Evolutionary conservation across 2,329 filamentous ascomycete species (phyloP).

Genomic region (Ascosphaera acerosa): DNA sequence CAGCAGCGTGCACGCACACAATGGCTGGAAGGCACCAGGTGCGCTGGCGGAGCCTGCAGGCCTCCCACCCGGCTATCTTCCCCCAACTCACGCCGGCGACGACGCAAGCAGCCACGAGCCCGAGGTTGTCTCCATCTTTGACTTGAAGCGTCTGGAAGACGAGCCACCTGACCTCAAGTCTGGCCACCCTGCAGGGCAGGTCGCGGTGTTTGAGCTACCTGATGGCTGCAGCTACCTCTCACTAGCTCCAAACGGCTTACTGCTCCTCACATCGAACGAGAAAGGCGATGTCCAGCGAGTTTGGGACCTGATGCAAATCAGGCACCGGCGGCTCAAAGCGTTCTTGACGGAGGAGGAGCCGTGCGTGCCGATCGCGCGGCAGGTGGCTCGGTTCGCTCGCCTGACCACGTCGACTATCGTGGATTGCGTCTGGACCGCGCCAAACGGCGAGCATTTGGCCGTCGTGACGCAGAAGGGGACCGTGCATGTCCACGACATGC

Average conservation of each 20-base stretch:
- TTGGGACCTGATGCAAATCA: slow-evolving; percentile 25
- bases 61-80: slow-evolving; percentile 14
- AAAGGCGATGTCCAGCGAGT: slow-evolving; percentile 26
- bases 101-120: slow-evolving; percentile 14
- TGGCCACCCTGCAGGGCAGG: slow-evolving; percentile 6
- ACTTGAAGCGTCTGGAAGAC: slow-evolving; percentile 20
- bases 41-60: slow-evolving; percentile 9
- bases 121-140: slow-evolving; percentile 22
- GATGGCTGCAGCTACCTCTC: slow-evolving; percentile 25
- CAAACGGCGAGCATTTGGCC: slow-evolving; percentile 57
- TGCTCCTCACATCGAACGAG: slow-evolving; percentile 22
- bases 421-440: slow-evolving; percentile 67
- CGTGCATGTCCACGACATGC: slow-evolving; percentile 74
- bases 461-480: slow-evolving; percentile 91
- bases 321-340: slow-evolving; percentile 16
- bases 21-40: not conserved
- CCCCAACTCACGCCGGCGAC: slow-evolving; percentile 21
- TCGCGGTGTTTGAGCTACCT: slow-evolving; percentile 23
- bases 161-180: not conserved
- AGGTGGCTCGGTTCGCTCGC: slow-evolving; percentile 68
- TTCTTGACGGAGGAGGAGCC: slow-evolving; percentile 14
- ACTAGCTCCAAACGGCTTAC: slow-evolving; percentile 22
- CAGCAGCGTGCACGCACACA: slow-evolving; percentile 6
- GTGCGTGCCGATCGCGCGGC: slow-evolving; percentile 32
- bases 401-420: slow-evolving; percentile 81